These are phyloP conservation scores for Escovopsis weberi DNA, from an alignment of 2,329 filamentous ascomycete species.

Conservation along the genomic window DNA sequence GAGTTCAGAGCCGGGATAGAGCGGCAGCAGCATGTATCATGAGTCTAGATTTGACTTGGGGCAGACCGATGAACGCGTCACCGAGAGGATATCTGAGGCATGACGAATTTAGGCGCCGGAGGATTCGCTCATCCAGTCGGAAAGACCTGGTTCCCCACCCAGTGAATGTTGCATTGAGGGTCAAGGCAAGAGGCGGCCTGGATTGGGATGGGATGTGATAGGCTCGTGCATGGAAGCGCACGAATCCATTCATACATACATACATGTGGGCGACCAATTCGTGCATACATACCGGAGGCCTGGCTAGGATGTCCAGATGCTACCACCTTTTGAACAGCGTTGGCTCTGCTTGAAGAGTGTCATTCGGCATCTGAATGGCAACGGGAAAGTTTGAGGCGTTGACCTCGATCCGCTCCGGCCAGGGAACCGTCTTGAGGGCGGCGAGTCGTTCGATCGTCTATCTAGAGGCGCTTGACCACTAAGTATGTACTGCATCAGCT, in stretches of 20 bases:
- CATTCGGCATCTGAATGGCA: not conserved
- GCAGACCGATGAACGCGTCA: no score
- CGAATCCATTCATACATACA: not conserved
- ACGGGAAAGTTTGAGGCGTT: no score
- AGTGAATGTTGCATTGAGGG: not conserved
- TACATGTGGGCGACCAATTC: not conserved
- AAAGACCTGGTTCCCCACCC: not conserved
- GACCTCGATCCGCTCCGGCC: no score
- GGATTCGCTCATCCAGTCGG: not conserved
- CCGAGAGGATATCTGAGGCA: no score
- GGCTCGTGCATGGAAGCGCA: not conserved
- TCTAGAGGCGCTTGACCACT: no score
- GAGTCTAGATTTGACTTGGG: not conserved
- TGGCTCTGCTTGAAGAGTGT: not conserved
- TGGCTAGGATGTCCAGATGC: not conserved
- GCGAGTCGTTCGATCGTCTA: no score
- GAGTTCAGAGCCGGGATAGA: no score
- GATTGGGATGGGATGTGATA: not conserved
- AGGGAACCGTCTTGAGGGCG: no score
- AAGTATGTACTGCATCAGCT: no score
- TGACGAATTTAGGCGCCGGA: constrained; percentile 1
- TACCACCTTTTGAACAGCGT: no score
- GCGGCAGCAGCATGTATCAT: no score
- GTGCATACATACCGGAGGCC: not conserved
- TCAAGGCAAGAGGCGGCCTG: not conserved